A percentile compares a stretch with the other conserved stretches of the same genome.
Evolutionary conservation across 352 stramenopile genomes (phyloP).

Genomic region (Phytophthora boehmeriae): DNA sequence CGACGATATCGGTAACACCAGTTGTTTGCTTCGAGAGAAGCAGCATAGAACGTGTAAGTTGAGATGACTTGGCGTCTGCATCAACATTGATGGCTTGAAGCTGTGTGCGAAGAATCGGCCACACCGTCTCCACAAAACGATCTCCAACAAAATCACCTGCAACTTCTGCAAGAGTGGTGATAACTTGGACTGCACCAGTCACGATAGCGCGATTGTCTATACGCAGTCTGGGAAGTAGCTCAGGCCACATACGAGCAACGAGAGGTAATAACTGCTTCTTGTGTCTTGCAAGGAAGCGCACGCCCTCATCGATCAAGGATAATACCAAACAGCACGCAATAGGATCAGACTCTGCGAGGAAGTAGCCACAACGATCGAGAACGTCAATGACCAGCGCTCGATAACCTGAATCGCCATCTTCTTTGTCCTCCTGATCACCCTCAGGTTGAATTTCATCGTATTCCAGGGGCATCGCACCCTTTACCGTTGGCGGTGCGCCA

Average conservation of each 20-base stretch:
- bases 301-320: slow-evolving; percentile 67
- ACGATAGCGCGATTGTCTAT: slow-evolving; percentile 71
- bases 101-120: slow-evolving; percentile 57
- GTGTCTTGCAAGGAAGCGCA: slow-evolving; percentile 49
- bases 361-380: slow-evolving; percentile 78
- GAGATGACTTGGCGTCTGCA: slow-evolving; percentile 28
- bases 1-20: not conserved
- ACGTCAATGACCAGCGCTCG: slow-evolving; percentile 71
- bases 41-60: slow-evolving; percentile 74
- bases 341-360: slow-evolving; percentile 69
- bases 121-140: slow-evolving; percentile 82
- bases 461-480: slow-evolving; percentile 76
- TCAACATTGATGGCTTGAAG: slow-evolving; percentile 45
- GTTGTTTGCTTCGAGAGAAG: slow-evolving; percentile 36
- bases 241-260: slow-evolving; percentile 77
- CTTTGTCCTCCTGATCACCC: slow-evolving; percentile 30
- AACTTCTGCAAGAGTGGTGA: slow-evolving; percentile 55
- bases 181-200: slow-evolving; percentile 51
- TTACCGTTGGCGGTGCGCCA: slow-evolving; percentile 34
- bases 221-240: slow-evolving; percentile 62
- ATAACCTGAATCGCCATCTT: slow-evolving; percentile 37
- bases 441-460: slow-evolving; percentile 47
- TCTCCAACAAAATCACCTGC: slow-evolving; percentile 83
- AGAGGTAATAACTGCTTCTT: slow-evolving; percentile 71
- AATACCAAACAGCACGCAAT: slow-evolving; percentile 78